These are phyloP conservation scores for Geotrichum siamense DNA, from an alignment of 1,139 yeast species.

Conservation along the genomic window DNA sequence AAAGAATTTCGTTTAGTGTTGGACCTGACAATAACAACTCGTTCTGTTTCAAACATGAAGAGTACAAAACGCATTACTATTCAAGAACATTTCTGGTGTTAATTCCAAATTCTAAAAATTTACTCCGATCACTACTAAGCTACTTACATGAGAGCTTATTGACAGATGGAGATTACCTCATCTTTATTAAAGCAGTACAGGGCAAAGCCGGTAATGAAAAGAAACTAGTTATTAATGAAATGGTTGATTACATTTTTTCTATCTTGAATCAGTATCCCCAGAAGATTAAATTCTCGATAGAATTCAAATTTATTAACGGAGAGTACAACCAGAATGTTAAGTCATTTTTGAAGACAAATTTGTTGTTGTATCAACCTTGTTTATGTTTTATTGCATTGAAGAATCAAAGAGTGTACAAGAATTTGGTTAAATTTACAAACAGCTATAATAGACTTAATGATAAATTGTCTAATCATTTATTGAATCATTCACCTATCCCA, in stretches of 20 bases:
- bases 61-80: constrained; percentile 19
- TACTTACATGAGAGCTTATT: constrained; percentile 25
- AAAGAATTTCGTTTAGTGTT: constrained; percentile 4
- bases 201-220: constrained; percentile 6
- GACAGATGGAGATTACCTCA: constrained; percentile 29
- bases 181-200: constrained; percentile 24
- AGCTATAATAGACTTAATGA: constrained; percentile 20
- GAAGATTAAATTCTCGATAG: constrained; percentile 26
- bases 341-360: constrained; percentile 25
- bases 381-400: constrained; percentile 20
- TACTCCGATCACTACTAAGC: constrained; percentile 21
- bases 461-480: constrained; percentile 25
- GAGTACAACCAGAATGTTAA: constrained; percentile 21
- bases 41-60: constrained; percentile 25
- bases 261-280: constrained; percentile 19
- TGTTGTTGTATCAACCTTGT: constrained; percentile 27
- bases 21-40: constrained; percentile 22
- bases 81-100: constrained; percentile 25
- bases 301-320: constrained; percentile 24
- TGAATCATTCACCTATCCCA: constrained; percentile 28
- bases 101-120: constrained; percentile 11
- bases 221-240: constrained; percentile 22
- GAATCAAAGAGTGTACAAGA: constrained; percentile 22
- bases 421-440: constrained; percentile 18
- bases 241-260: constrained; percentile 20